These are phyloP conservation scores for Chaetoceros tenuissimus DNA, from an alignment of 108 stramenopile genomes.

Conservation along the genomic window DNA sequence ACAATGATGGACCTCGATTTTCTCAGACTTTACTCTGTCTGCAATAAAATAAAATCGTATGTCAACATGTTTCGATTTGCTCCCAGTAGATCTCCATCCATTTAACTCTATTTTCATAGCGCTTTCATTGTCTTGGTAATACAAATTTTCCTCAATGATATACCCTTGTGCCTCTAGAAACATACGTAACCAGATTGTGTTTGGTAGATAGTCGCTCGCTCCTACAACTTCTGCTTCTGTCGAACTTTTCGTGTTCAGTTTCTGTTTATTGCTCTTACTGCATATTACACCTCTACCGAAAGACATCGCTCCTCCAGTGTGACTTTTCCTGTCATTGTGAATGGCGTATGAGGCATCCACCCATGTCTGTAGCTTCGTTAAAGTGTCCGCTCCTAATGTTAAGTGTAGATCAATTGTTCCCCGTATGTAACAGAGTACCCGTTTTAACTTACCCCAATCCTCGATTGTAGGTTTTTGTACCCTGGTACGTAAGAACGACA, in stretches of 20 bases:
- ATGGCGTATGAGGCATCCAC: conserved; percentile 41
- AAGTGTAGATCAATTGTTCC: conserved; percentile 15
- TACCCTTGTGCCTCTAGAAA: conserved; percentile 19
- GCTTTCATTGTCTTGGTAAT: conserved; percentile 20
- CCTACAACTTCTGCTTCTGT: conserved; percentile 24
- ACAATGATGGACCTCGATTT: conserved; percentile 23
- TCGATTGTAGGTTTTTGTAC: conserved; percentile 17
- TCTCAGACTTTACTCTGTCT: conserved; percentile 9
- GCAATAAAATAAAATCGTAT: conserved; percentile 19
- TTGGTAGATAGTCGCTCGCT: conserved; percentile 16
- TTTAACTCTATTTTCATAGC: conserved; percentile 10
- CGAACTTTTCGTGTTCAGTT: conserved; percentile 25
- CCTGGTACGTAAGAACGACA: conserved; percentile 28
- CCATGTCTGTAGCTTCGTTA: conserved; percentile 24
- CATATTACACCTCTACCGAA: conserved; percentile 5
- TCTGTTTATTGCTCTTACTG: conserved; percentile 7
- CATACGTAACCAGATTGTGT: conserved; percentile 18
- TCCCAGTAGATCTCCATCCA: conserved; percentile 5
- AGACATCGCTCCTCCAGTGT: conserved; percentile 12
- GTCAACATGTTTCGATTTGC: conserved; percentile 12
- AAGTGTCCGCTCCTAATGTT: conserved; percentile 8
- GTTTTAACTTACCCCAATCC: conserved; percentile 31
- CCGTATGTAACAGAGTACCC: conserved; percentile 30
- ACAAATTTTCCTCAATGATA: conserved; percentile 4
- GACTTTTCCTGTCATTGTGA: conserved; percentile 12